Conservation (phyloP, 2,329 filamentous ascomycete genomes). For the Botrytis byssoidea region DNA sequence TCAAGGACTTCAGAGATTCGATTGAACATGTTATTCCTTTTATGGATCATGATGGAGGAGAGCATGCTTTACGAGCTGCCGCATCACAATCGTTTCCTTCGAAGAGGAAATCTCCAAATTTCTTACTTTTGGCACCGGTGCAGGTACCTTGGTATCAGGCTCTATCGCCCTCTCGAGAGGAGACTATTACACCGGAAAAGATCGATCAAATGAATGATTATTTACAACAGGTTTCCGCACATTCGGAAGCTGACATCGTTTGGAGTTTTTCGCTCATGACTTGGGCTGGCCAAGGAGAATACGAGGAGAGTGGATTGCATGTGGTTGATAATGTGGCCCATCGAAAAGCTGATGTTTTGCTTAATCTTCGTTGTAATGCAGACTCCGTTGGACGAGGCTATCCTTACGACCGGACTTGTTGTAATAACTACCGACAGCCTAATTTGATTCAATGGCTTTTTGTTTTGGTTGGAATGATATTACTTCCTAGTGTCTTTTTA, state of each 20-base stretch:
- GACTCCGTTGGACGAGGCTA: conserved; percentile 43
- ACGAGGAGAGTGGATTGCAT: conserved; percentile 50
- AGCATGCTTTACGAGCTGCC: conserved; percentile 17
- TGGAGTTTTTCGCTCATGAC: conserved; percentile 54
- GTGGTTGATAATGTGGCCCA: conserved; percentile 47
- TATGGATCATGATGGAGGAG: conserved; percentile 38
- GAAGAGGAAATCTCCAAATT: conserved; percentile 30
- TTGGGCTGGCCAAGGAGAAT: conserved; percentile 40
- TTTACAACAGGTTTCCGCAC: conserved; percentile 45
- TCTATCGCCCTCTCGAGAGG: conserved; percentile 38
- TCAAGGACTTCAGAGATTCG: conserved; percentile 47
- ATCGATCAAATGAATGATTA: conserved; percentile 54
- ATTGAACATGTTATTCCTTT: conserved; percentile 48
- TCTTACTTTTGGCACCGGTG: conserved; percentile 38
- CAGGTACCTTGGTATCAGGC: conserved; percentile 39
- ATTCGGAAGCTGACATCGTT: conserved; percentile 46
- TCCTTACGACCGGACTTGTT: conserved; percentile 53
- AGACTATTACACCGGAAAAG: conserved; percentile 48
- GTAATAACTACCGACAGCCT: conserved; percentile 45
- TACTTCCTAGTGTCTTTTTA: conserved; percentile 36
- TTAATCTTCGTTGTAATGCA: conserved; percentile 53
- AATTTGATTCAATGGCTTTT: conserved; percentile 42
- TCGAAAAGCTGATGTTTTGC: conserved; percentile 51
- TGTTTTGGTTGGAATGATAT: conserved; percentile 37
- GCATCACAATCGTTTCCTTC: conserved; percentile 31